Percentiles rank a stretch among this genome's conserved stretches.
Evolutionary conservation across 2,329 filamentous ascomycete genomes (phyloP).

Genomic region (Trichoderma brevicompactum): DNA sequence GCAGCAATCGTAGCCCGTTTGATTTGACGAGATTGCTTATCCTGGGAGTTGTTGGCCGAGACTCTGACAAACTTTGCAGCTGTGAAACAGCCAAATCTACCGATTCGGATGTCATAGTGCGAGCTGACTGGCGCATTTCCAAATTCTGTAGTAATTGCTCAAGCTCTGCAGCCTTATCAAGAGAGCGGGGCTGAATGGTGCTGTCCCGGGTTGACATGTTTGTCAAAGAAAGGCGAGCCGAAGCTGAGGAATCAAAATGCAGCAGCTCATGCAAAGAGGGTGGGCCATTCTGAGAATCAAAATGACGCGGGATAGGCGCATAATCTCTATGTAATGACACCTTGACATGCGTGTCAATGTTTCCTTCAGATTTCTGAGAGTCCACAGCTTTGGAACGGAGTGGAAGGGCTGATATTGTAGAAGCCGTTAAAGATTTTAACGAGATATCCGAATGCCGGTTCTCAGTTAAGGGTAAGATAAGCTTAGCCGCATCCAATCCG

Average conservation of each 20-base stretch:
- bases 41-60: constrained; percentile 29
- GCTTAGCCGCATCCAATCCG: not conserved
- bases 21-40: constrained; percentile 28
- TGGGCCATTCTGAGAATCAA: not conserved
- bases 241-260: not conserved
- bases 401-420: constrained; percentile 1
- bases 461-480: constrained; percentile 1
- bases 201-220: not conserved
- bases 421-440: constrained; percentile 4
- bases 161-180: constrained; percentile 27
- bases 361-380: not conserved
- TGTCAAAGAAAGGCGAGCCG: not conserved
- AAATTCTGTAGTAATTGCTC: constrained; percentile 28
- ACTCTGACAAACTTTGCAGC: constrained; percentile 32
- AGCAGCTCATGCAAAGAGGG: not conserved
- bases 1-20: constrained; percentile 37
- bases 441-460: constrained; percentile 4
- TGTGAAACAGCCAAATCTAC: constrained; percentile 30
- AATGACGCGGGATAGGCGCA: not conserved
- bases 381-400: not conserved
- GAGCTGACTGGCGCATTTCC: not conserved
- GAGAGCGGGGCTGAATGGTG: constrained; percentile 1
- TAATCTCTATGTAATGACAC: constrained; percentile 13
- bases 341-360: not conserved
- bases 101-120: not conserved